Conservation (phyloP, 108 stramenopile species). For the Mediolabrus comicus region DNA sequence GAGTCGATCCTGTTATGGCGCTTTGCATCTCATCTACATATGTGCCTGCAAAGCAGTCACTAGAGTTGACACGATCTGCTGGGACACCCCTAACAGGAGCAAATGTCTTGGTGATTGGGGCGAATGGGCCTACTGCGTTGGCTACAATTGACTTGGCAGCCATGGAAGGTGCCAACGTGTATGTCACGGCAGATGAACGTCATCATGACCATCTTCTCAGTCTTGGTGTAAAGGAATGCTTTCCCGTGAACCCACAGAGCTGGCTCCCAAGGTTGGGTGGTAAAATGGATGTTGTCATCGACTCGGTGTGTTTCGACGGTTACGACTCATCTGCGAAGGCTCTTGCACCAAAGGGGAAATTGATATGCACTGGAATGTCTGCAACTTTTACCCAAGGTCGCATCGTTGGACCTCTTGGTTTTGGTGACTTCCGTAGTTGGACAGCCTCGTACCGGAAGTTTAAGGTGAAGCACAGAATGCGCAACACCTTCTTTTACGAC, state of each 20-base stretch:
- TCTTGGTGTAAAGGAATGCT: conserved; percentile 36
- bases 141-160: conserved; percentile 64
- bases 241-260: conserved; percentile 45
- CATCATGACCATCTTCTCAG: conserved; percentile 45
- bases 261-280: conserved; percentile 59
- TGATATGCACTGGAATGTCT: conserved; percentile 59
- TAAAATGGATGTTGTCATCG: conserved; percentile 68
- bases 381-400: conserved; percentile 44
- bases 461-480: conserved; percentile 47
- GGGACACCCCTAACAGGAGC: conserved; percentile 27
- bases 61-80: conserved; percentile 31
- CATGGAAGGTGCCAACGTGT: conserved; percentile 51
- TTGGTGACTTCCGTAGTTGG: conserved; percentile 41
- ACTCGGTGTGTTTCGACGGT: conserved; percentile 48
- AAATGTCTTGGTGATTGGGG: conserved; percentile 66
- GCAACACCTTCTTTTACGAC: conserved; percentile 48
- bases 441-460: conserved; percentile 34
- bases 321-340: conserved; percentile 45
- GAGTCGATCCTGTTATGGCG: conserved; percentile 45
- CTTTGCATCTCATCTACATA: conserved; percentile 68
- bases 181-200: conserved; percentile 55
- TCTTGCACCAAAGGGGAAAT: conserved; percentile 38
- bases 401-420: conserved; percentile 35
- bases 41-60: conserved; percentile 66
- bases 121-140: conserved; percentile 49